These are phyloP conservation scores for Plasmodium gonderi DNA, from an alignment of 169 alveolate species.

Conservation along the genomic window DNA sequence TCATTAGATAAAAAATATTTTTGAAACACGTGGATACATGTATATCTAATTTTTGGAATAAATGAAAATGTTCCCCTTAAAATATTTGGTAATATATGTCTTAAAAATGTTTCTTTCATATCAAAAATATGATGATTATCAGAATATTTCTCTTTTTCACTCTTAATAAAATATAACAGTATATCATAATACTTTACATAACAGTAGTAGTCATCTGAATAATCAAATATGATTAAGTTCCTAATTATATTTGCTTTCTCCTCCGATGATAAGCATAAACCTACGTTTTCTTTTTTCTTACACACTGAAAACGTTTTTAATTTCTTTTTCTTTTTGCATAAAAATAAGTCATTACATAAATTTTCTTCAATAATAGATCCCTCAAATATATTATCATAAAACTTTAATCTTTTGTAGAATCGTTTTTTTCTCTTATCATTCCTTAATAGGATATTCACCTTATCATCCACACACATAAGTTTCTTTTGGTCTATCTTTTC, in stretches of 20 bases:
- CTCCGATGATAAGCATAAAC: slow-evolving; percentile 24
- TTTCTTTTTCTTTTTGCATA: background rate
- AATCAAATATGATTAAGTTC: slow-evolving; percentile 35
- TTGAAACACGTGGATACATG: slow-evolving; percentile 52
- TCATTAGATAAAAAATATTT: slow-evolving; percentile 30
- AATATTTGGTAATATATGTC: slow-evolving; percentile 46
- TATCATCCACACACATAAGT: background rate
- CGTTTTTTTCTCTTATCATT: slow-evolving; percentile 5
- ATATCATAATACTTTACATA: slow-evolving; percentile 72
- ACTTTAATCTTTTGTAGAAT: background rate
- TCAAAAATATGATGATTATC: slow-evolving; percentile 5
- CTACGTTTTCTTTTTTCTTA: background rate
- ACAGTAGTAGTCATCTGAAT: slow-evolving; percentile 50
- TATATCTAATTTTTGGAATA: slow-evolving; percentile 28
- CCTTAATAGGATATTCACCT: background rate
- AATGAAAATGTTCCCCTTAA: slow-evolving; percentile 71
- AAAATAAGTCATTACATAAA: slow-evolving; percentile 35
- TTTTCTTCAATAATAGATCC: slow-evolving; percentile 15
- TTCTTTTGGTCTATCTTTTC: background rate
- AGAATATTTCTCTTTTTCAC: slow-evolving; percentile 1
- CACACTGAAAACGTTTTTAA: background rate
- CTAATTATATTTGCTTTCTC: slow-evolving; percentile 44
- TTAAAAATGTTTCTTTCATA: background rate
- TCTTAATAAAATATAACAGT: slow-evolving; percentile 40
- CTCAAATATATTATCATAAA: slow-evolving; percentile 4